Conservation (phyloP, 2,329 filamentous ascomycete species). For the Domatiomyces globalis region DNA sequence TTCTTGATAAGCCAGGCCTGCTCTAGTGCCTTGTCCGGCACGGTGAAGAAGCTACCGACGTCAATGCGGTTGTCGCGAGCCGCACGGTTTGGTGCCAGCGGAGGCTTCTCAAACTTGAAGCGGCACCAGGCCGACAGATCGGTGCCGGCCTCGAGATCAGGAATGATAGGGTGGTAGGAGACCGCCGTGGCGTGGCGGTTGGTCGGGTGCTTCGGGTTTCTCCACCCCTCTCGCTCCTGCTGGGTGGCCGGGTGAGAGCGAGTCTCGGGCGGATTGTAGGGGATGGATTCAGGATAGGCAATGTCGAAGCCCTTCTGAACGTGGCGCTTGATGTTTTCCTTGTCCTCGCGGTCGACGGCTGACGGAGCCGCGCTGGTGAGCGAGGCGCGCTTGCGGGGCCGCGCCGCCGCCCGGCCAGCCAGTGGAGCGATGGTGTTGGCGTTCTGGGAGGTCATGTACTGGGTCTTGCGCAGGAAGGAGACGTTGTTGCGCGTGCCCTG, state of each 20-base stretch:
- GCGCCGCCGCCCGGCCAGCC: not conserved
- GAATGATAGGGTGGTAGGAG: slow-evolving; percentile 46
- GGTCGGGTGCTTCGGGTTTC: slow-evolving; percentile 42
- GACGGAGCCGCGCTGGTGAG: slow-evolving; percentile 20
- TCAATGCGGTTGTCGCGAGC: slow-evolving; percentile 47
- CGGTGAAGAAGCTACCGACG: slow-evolving; percentile 41
- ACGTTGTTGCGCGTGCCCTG: slow-evolving; percentile 59
- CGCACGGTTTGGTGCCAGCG: slow-evolving; percentile 32
- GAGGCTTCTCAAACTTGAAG: slow-evolving; percentile 49
- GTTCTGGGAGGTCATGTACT: slow-evolving; percentile 54
- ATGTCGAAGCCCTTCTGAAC: slow-evolving; percentile 52
- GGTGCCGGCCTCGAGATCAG: slow-evolving; percentile 46
- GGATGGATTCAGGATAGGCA: slow-evolving; percentile 46
- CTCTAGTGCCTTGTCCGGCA: slow-evolving; percentile 34
- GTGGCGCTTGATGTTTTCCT: slow-evolving; percentile 45
- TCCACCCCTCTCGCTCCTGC: slow-evolving; percentile 46
- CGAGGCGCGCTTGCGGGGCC: not conserved
- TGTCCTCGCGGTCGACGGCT: slow-evolving; percentile 38
- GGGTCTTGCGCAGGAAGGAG: slow-evolving; percentile 87
- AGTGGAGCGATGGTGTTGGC: slow-evolving; percentile 3
- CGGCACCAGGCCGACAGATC: slow-evolving; percentile 45
- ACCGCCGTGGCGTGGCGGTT: slow-evolving; percentile 43
- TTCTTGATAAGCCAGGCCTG: slow-evolving; percentile 36
- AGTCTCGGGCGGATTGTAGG: slow-evolving; percentile 32
- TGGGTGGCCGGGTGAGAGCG: slow-evolving; percentile 10